Evolutionary conservation across 768 basidiomycete species (phyloP), one percentile per base, ranked within the genome.

Genomic region (Tricholoma saponaceum): DNA sequence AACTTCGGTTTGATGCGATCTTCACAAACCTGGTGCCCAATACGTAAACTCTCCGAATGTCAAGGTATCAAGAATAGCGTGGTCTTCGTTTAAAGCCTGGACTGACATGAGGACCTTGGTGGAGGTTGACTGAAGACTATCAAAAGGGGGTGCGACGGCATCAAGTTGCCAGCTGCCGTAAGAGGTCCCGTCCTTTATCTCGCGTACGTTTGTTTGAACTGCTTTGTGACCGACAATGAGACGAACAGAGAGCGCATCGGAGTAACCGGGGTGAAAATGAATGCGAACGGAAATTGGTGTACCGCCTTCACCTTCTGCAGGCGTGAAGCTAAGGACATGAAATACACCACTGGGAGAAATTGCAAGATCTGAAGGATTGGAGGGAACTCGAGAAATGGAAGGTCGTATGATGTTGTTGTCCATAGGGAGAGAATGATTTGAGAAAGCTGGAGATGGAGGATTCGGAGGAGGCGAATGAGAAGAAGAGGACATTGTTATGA

Each of bases 41-140:
- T 87, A 91, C 32, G 80, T 79, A 70, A 90, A 91, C 60, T 84
- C 79, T 55, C 90, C 91, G 69, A 90, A 88, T 13, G 81, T 80
- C 55, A 86, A 78, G 0, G 83, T 79, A 63, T 90, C 89, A 16
- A 91, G 67, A 35, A 90, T 67, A 32, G 69, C 60, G 59, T 82
- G 79, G 16, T 80, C 73, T 54, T 76, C 72, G 69, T 82, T 79
- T 55, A 89, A 72, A 10, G 83, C 84, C 67, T 88, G 84, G 25
- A 88, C 82, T 16, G 83, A 82, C 53, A 89, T 73, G 7, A 79
- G 75, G 35, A 83, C 76, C 55, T 76, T 81, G 52, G 77, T 57
- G 0, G 75, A 75, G 37, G 73, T 47, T 9, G 73, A 64, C 50
- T 76, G 74, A 41, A 73, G 69, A n/a, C 72, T 69, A 22, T 79